These are phyloP conservation scores for Calendula officinalis DNA, from an alignment of 129 eudicot genomes.

Conservation along the genomic window DNA sequence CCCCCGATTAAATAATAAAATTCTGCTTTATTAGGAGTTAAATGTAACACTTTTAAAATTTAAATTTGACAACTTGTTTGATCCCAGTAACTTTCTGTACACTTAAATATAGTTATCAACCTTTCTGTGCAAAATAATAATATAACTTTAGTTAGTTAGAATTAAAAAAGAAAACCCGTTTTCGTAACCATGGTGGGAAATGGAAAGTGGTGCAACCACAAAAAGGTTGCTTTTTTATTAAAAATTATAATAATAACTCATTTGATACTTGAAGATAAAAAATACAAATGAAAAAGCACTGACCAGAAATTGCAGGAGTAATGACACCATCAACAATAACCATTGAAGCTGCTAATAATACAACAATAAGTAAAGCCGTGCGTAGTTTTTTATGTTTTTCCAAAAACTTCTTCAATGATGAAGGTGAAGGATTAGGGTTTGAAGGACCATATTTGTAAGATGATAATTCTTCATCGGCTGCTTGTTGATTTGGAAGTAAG, in stretches of 20 bases:
- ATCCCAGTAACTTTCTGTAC: not conserved
- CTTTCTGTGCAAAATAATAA: not conserved
- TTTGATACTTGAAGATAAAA: not conserved
- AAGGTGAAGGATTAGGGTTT: constrained; percentile 34
- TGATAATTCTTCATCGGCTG: constrained; percentile 90
- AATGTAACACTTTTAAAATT: not conserved
- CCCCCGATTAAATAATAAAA: constrained; percentile 1
- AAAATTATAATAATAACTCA: not conserved
- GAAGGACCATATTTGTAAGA: constrained; percentile 66
- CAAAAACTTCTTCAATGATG: constrained; percentile 55
- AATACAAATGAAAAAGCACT: constrained; percentile 13
- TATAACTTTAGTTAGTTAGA: too few relatives aligned
- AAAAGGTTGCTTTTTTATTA: not conserved
- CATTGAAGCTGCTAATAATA: constrained; percentile 84
- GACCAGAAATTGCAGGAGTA: constrained; percentile 91
- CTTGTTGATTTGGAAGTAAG: constrained; percentile 91
- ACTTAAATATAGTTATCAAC: not conserved
- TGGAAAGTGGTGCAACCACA: not conserved
- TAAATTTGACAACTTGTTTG: not conserved
- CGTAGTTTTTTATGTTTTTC: constrained; percentile 68
- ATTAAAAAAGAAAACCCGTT: too few relatives aligned
- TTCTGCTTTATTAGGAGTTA: not conserved
- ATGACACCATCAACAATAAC: constrained; percentile 89
- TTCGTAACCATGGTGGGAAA: too few relatives aligned
- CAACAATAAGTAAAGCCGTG: constrained; percentile 63